Conservation (phyloP, 2,329 filamentous ascomycete genomes). For the Ceratocystis alfenasii region DNA sequence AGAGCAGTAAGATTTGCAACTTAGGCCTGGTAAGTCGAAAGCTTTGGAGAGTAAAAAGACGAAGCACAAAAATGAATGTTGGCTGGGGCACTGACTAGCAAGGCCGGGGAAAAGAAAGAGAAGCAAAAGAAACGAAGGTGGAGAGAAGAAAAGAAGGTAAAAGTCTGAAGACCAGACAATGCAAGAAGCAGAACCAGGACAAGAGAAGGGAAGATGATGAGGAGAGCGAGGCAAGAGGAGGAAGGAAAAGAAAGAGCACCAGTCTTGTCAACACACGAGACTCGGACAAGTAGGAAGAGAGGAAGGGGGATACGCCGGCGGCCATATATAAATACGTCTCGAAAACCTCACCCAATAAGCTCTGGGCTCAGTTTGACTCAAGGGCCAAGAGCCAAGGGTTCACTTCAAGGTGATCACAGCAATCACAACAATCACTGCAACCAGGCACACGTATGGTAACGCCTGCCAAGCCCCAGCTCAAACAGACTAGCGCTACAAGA, state of each 20-base stretch:
- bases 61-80: slow-evolving; percentile 15
- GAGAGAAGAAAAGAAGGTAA: neutral
- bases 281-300: neutral
- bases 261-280: neutral
- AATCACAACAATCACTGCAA: too few species aligned
- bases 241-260: too few species aligned
- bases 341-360: too few species aligned
- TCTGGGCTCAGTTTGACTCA: too few species aligned
- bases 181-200: neutral
- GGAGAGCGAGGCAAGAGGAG: too few species aligned
- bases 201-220: neutral
- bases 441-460: too few species aligned
- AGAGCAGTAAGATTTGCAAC: neutral
- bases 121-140: neutral
- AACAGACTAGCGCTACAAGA: slow-evolving; percentile 16
- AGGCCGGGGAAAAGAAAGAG: neutral
- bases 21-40: slow-evolving; percentile 30
- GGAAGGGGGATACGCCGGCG: neutral
- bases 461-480: neutral
- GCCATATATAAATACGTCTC: neutral
- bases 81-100: neutral
- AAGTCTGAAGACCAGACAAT: neutral
- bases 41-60: slow-evolving; percentile 13
- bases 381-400: too few species aligned
- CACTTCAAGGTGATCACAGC: too few species aligned